phyloP scores from a whole-genome alignment of 2,329 filamentous ascomycete genomes.

The Talaromyces sp. region DNA sequence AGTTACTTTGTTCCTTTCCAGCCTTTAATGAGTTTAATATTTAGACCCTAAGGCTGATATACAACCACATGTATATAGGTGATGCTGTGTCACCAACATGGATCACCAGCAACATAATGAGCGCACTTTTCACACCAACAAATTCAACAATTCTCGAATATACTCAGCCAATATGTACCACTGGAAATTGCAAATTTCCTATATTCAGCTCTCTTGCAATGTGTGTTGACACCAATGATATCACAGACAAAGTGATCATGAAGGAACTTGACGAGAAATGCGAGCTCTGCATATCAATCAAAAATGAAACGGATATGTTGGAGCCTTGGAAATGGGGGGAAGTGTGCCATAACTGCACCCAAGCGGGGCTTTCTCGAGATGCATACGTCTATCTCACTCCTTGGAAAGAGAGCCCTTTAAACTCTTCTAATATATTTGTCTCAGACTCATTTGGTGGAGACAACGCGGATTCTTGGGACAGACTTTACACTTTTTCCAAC shows the following conservation, averaged over 20 bases:
- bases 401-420: background rate
- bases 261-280: background rate
- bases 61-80: background rate
- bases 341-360: conserved; percentile 3
- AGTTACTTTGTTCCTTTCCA: background rate
- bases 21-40: background rate
- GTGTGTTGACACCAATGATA: background rate
- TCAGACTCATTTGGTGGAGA: background rate
- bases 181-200: conserved; percentile 3
- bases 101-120: background rate
- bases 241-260: background rate
- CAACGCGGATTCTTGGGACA: background rate
- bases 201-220: background rate
- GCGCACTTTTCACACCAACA: background rate
- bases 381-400: background rate
- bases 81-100: background rate
- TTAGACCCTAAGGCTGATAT: background rate
- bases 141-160: background rate
- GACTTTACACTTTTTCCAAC: conserved; percentile 2
- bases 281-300: background rate
- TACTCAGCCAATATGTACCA: background rate
- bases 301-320: background rate
- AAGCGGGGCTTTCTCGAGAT: background rate
- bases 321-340: background rate
- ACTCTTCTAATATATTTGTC: background rate